These are phyloP conservation scores for Patellaria atrata DNA, from an alignment of 495 filamentous ascomycete genomes.

Conservation along the genomic window DNA sequence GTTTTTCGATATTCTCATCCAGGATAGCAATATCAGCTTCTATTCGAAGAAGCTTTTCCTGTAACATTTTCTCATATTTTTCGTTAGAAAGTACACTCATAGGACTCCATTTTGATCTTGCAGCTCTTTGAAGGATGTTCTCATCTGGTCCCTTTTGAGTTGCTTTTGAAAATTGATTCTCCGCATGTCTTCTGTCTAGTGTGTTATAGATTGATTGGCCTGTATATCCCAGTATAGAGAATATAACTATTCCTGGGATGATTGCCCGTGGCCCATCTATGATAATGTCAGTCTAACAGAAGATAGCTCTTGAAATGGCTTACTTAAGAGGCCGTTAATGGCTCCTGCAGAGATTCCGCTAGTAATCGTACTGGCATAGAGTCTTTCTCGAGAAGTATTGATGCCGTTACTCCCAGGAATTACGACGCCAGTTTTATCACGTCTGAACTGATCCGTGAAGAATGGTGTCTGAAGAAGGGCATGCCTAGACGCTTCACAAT, in stretches of 20 bases:
- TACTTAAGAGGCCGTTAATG: constrained; percentile 46
- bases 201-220: constrained; percentile 47
- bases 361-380: constrained; percentile 50
- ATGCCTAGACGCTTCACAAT: constrained; percentile 25
- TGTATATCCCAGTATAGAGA: constrained; percentile 43
- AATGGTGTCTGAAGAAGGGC: constrained; percentile 30
- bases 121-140: constrained; percentile 34
- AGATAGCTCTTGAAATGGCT: not conserved
- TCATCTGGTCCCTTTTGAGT: constrained; percentile 21
- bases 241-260: constrained; percentile 31
- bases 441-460: not conserved
- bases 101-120: constrained; percentile 67
- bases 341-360: constrained; percentile 53
- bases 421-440: no score
- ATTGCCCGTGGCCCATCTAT: constrained; percentile 27
- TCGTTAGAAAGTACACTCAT: constrained; percentile 59
- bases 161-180: constrained; percentile 2
- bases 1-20: constrained; percentile 64
- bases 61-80: constrained; percentile 62
- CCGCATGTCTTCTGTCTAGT: constrained; percentile 30
- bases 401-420: no score
- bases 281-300: constrained; percentile 1
- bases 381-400: constrained; percentile 34
- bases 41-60: constrained; percentile 61
- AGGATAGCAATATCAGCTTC: constrained; percentile 77